Evolutionary conservation across 345 rosid genomes (phyloP), one percentile per base, ranked within the genome.

Genomic region (Populus davidiana): DNA sequence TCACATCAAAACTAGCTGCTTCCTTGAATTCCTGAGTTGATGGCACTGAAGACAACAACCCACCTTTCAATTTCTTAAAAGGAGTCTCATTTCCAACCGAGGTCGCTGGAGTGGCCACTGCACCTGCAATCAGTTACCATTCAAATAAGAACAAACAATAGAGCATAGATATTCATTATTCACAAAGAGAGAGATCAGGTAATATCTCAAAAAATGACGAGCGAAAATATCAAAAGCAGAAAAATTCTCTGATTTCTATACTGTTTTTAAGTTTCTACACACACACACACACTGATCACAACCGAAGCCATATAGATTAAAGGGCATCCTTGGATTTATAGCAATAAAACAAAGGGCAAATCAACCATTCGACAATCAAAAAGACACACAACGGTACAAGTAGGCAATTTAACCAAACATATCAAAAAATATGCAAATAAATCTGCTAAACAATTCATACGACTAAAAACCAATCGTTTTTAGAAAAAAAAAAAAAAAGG

Each of bases 91-190:
- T 84, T 71, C 80, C 88, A 11, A 71, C 78, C 1, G 86, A 85
- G 67, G 76, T 81, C 50, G 81, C 72, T 59, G 86, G 83, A 31
- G 88, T 84, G 36, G 90, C 90, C 65, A 89, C 83, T 23, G 94
- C 89, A 83, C 94, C 95, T 92, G 77, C n/a, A 67, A 39, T 41
- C 62, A 72, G 77, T 59, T 70, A 44, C 36, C 79, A 79, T 52
- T 72, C 33, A 62, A 38, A 38, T 61, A 39, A 59, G 61, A 70
- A 61, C 23, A 14, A 23, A 36, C 63, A 27, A 27, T 38, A 36
- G 21, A 52, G 64, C 29, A 59, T 4, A 23, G 64, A 3, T 23
- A 23, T 59, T 59, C 61, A 79, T 54, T 56, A n/a, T 49, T 18
- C 67, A 52, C 6, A 63, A 36, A 5, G 13, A 8, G 38, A 47